Evolutionary conservation across 345 rosid species (phyloP).

Genomic region (Pseudoturritis turrita): DNA sequence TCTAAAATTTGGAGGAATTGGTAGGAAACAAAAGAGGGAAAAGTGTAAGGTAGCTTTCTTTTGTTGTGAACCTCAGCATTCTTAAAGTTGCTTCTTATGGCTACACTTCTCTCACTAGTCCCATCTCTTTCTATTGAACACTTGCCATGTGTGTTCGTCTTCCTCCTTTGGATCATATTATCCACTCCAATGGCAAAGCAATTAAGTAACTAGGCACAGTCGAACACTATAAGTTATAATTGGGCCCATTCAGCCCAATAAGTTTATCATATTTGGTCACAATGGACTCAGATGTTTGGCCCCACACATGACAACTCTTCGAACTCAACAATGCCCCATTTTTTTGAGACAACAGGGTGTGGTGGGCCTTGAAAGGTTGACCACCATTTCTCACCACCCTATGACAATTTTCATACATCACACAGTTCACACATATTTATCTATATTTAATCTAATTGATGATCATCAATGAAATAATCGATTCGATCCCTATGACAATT

Average conservation of each 20-base stretch:
- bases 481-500: too few relatives aligned
- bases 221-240: background rate
- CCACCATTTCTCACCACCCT: slow-evolving; percentile 7
- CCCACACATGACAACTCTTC: slow-evolving; percentile 18
- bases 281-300: slow-evolving; percentile 16
- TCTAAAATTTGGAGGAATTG: slow-evolving; percentile 10
- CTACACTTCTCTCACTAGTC: slow-evolving; percentile 31
- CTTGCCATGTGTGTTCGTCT: slow-evolving; percentile 12
- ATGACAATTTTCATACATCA: background rate
- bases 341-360: background rate
- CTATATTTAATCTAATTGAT: too few relatives aligned
- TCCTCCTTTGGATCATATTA: background rate
- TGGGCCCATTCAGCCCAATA: slow-evolving; percentile 23
- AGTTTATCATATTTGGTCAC: background rate
- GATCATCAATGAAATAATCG: too few relatives aligned
- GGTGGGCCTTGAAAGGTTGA: slow-evolving; percentile 15
- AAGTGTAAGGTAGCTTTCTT: slow-evolving; percentile 41
- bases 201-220: background rate
- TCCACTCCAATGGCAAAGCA: background rate
- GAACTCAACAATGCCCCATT: slow-evolving; percentile 2
- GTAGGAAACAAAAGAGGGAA: slow-evolving; percentile 4
- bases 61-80: slow-evolving; percentile 42
- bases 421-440: background rate
- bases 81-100: slow-evolving; percentile 44
- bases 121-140: slow-evolving; percentile 22